Percentiles rank a stretch among this genome's conserved stretches.
phyloP scores from a whole-genome alignment of 164 flowering plant species.

The Cinnamomum chago region DNA sequence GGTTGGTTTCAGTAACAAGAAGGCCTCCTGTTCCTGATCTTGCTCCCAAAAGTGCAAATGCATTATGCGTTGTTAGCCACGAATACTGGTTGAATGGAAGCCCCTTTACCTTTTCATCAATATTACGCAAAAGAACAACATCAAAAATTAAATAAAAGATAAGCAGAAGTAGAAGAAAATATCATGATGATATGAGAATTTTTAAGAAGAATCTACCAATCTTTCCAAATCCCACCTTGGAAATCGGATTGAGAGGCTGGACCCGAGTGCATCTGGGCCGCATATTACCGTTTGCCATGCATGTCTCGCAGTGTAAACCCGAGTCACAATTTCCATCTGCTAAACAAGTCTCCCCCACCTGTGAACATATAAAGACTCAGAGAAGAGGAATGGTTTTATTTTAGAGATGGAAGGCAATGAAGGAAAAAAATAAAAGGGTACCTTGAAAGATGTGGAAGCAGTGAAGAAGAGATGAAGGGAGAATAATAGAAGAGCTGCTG shows the following conservation, averaged over 20 bases:
- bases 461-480: not conserved
- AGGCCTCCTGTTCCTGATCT: conserved; percentile 48
- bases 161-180: too few relatives aligned
- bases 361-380: not conserved
- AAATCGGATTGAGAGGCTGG: conserved; percentile 50
- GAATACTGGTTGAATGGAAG: conserved; percentile 79
- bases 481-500: not conserved
- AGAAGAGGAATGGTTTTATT: not conserved
- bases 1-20: conserved; percentile 54
- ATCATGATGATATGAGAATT: not conserved
- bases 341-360: conserved; percentile 62
- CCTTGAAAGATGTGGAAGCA: not conserved
- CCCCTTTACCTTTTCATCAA: conserved; percentile 43
- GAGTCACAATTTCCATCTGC: conserved; percentile 48
- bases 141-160: too few relatives aligned
- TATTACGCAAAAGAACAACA: not conserved
- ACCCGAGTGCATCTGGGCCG: conserved; percentile 74
- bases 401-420: not conserved
- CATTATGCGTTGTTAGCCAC: conserved; percentile 94
- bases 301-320: conserved; percentile 82
- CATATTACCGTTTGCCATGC: conserved; percentile 52
- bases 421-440: too few relatives aligned
- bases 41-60: conserved; percentile 59
- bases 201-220: too few relatives aligned
- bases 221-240: conserved; percentile 39